A percentile compares a stretch with the other conserved stretches of the same genome.
phyloP scores from a whole-genome alignment of 345 rosid genomes.

The Dipteronia dyeriana region DNA sequence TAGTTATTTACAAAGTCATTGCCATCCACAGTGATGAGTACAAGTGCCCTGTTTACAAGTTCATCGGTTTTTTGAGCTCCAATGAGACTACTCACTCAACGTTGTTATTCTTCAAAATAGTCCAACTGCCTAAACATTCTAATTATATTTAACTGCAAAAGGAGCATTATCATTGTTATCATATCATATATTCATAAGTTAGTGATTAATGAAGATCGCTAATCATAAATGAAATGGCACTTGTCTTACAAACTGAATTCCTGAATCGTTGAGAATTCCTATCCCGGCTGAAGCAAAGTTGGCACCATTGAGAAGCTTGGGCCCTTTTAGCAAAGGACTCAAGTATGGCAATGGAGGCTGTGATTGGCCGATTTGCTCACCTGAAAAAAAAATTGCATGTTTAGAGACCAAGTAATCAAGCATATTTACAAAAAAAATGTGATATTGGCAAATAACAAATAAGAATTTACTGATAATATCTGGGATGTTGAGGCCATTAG shows the following conservation, averaged over 20 bases:
- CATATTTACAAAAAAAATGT: too few relatives aligned
- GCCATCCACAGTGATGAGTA: slow-evolving; percentile 69
- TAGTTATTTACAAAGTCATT: slow-evolving; percentile 87
- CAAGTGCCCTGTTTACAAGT: slow-evolving; percentile 53
- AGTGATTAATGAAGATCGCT: neutral
- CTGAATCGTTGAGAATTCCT: slow-evolving; percentile 67
- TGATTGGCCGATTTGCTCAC: slow-evolving; percentile 49
- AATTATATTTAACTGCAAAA: slow-evolving; percentile 60
- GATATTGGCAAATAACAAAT: neutral
- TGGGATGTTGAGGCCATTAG: slow-evolving; percentile 70
- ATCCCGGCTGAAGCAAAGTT: slow-evolving; percentile 93
- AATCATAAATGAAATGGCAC: neutral
- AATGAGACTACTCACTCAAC: slow-evolving; percentile 46
- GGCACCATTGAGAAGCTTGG: slow-evolving; percentile 62
- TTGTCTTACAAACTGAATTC: slow-evolving; percentile 52
- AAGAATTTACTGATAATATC: slow-evolving; percentile 51
- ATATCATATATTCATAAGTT: too few relatives aligned
- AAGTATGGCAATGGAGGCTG: slow-evolving; percentile 67
- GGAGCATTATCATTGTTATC: neutral
- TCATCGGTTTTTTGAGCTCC: slow-evolving; percentile 44
- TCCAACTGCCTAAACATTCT: slow-evolving; percentile 55
- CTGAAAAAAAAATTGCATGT: slow-evolving; percentile 26
- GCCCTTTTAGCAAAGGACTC: slow-evolving; percentile 61
- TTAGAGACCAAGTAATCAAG: neutral
- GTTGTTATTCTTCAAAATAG: slow-evolving; percentile 64